These are phyloP conservation scores for Suillus weaverae DNA, from an alignment of 768 basidiomycete species.

Conservation along the genomic window DNA sequence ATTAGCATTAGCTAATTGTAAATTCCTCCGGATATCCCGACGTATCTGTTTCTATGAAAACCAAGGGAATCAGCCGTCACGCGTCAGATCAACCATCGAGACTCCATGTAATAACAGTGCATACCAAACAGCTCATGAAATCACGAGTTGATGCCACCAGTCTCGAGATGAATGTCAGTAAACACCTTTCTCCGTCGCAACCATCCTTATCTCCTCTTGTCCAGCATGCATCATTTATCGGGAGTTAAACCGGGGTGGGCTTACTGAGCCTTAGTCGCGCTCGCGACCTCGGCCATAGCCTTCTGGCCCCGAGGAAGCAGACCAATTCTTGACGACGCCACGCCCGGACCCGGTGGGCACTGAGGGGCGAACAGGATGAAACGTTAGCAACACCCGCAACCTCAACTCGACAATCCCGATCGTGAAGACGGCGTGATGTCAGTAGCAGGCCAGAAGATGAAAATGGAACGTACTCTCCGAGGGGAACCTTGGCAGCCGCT, in stretches of 20 bases:
- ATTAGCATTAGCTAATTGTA: too few relatives aligned
- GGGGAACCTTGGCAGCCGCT: background rate
- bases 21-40: too few relatives aligned
- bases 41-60: background rate
- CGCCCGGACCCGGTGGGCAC: background rate
- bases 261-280: background rate
- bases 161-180: background rate
- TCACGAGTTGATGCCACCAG: background rate
- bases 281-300: background rate
- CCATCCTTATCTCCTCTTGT: background rate
- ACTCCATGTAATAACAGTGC: background rate
- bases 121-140: background rate
- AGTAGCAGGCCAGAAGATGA: too few relatives aligned
- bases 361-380: background rate
- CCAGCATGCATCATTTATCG: background rate
- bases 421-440: background rate
- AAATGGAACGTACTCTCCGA: background rate
- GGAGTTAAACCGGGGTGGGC: background rate
- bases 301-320: background rate
- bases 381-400: background rate
- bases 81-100: background rate
- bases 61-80: background rate
- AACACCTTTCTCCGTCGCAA: background rate
- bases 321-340: background rate
- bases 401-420: background rate